Evolutionary conservation across 2,329 filamentous ascomycete species (phyloP).

Genomic region (Rachicladosporium sp.): DNA sequence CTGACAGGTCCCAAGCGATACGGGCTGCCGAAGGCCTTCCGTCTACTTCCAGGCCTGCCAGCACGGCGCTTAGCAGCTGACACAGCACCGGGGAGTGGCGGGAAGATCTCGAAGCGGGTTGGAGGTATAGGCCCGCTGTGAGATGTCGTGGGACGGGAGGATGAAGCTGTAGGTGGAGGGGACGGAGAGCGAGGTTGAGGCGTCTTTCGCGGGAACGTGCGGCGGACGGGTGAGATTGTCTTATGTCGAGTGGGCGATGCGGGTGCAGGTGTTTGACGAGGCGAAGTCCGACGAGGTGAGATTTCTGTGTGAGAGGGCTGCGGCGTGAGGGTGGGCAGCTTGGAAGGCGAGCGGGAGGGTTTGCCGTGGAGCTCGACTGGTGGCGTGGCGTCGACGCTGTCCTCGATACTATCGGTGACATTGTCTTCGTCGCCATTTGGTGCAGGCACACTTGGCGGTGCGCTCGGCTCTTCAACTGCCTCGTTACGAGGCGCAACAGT

Average conservation of each 20-base stretch:
- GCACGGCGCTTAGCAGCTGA: conserved; percentile 20
- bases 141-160: conserved; percentile 13
- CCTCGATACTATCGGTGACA: conserved; percentile 13
- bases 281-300: not conserved
- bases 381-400: not conserved
- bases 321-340: conserved; percentile 12
- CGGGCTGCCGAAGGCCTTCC: conserved; percentile 14
- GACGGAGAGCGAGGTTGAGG: conserved; percentile 12
- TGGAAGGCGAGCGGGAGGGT: not conserved
- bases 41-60: conserved; percentile 19
- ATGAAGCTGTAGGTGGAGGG: conserved; percentile 8
- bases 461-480: conserved; percentile 38
- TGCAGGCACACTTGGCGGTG: conserved; percentile 22
- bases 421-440: conserved; percentile 26
- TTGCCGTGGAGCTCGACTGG: not conserved
- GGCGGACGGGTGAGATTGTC: conserved; percentile 15
- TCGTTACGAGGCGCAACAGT: conserved; percentile 81
- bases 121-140: conserved; percentile 44
- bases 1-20: conserved; percentile 5
- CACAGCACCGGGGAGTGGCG: conserved; percentile 47
- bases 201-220: conserved; percentile 19
- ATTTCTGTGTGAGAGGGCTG: conserved; percentile 14
- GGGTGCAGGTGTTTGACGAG: not conserved
- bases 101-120: conserved; percentile 67
- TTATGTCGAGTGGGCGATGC: conserved; percentile 2